Evolutionary conservation across 2,329 filamentous ascomycete species (phyloP).

Genomic region (Cercospora sp.): DNA sequence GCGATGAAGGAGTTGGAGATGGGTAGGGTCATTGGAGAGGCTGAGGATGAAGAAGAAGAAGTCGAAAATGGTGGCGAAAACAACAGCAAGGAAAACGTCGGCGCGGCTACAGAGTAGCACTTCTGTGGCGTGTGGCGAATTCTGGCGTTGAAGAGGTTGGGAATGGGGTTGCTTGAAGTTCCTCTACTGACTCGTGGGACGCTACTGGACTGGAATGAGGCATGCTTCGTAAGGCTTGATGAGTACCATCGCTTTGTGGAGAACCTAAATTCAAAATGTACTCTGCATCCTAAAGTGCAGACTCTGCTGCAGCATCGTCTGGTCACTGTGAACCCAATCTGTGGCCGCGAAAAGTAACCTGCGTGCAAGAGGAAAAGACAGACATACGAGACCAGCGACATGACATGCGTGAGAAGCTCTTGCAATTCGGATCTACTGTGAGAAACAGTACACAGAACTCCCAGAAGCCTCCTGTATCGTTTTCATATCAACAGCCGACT

Average conservation of each 20-base stretch:
- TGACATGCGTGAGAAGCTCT: conserved; percentile 18
- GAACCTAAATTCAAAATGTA: neutral
- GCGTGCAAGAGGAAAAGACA: neutral
- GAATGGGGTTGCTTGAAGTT: neutral
- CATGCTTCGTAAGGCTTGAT: neutral
- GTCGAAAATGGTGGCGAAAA: conserved; percentile 8
- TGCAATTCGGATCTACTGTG: conserved; percentile 25
- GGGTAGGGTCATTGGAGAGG: neutral
- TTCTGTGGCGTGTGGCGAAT: conserved; percentile 24
- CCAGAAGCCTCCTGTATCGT: conserved; percentile 18
- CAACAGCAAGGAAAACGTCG: neutral
- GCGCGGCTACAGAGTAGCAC: conserved; percentile 16
- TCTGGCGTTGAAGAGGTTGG: conserved; percentile 1
- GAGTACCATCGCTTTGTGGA: neutral
- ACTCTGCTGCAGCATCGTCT: too few species aligned
- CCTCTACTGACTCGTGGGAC: neutral
- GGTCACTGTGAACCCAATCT: too few species aligned
- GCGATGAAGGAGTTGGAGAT: conserved; percentile 8
- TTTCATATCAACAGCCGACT: conserved; percentile 21
- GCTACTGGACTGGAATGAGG: neutral
- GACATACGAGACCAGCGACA: neutral
- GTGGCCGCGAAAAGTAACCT: neutral
- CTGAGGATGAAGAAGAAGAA: conserved; percentile 2
- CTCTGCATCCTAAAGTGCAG: neutral
- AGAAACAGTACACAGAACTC: conserved; percentile 17